Base-by-base conservation (phyloP, 2,329 filamentous ascomycete genomes). In the Curvularia eragrostidis region DNA sequence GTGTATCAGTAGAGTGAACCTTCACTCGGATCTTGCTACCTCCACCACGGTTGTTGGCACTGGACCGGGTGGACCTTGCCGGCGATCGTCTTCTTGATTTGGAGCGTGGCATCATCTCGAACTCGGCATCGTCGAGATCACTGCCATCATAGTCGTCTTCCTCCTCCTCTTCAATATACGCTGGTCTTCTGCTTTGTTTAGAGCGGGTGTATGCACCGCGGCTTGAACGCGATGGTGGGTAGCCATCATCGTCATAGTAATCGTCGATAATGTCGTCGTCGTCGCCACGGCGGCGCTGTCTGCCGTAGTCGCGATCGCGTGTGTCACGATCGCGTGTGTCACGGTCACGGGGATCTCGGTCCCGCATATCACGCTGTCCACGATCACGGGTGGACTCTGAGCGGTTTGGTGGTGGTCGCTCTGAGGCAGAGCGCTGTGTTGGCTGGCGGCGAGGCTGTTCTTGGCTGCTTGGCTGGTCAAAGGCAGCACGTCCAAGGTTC, bases 1-100 rank as follows among this genome's bases (percentile, higher is more conserved):
- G 88, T 30, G 93, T 95, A 72, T 99, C 95, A 1, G 86, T 79
- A 3, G 84, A 88, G 73, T 98, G 93, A 1, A 97, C 93, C 81
- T 99, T 99, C 75, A 97, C 88, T 36, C 93, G 87, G 63, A 98
- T 88, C 77, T 93, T 81, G 62, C 86, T 86, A 56, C 95, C 82
- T 28, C 59, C 56, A 30, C 65, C 67, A 6, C 91, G 89, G 1
- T 87, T 85, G 43, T 73, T 71, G 9, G 75, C 72, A 46, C 65
- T 65, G 10, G 75, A 73, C 13, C 68, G 71, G 12, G 64, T 66
- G 13, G 72, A 75, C 49, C 73, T 78, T 72, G 47, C 80, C 78
- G 71, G 84, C 75, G 68, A 80, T 68, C 73, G 68, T 59, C 71
- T 69, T 46, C 74, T 71, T 7, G 71, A 67, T 56, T 77, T 76